Evolutionary conservation across 2,329 filamentous ascomycete species (phyloP).

Genomic region (Sporothrix brasiliensis): DNA sequence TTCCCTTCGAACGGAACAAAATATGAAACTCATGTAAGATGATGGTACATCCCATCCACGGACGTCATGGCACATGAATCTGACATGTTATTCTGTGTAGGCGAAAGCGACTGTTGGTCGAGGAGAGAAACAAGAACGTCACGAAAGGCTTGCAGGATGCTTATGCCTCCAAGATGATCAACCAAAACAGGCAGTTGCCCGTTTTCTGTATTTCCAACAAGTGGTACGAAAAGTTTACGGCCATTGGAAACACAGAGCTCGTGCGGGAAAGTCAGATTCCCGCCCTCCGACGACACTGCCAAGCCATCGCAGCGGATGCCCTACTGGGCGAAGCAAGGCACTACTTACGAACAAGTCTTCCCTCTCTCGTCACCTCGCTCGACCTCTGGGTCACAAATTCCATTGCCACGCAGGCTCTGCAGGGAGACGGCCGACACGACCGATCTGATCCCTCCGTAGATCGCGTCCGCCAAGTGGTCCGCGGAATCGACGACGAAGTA

Average conservation of each 20-base stretch:
- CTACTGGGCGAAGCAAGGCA: neutral
- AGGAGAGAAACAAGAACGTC: neutral
- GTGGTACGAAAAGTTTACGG: neutral
- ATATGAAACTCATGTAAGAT: neutral
- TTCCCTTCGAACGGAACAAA: neutral
- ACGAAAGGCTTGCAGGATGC: neutral
- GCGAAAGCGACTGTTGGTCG: neutral
- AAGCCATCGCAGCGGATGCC: neutral
- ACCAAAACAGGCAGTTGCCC: neutral
- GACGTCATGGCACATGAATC: too few relatives aligned
- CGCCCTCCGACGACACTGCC: neutral
- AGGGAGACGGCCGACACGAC: too few relatives aligned
- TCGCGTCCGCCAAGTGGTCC: too few relatives aligned
- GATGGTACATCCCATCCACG: too few relatives aligned
- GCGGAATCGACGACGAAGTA: too few relatives aligned
- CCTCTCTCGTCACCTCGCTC: neutral
- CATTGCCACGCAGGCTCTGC: too few relatives aligned
- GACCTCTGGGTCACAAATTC: neutral
- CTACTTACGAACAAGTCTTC: neutral
- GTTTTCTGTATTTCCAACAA: neutral
- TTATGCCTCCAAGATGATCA: neutral
- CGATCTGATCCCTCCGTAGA: too few relatives aligned
- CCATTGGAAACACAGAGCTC: neutral
- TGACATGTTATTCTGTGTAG: neutral
- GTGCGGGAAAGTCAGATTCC: neutral